Evolutionary conservation across 2,329 filamentous ascomycete species (phyloP), one percentile per base, ranked within the genome.

Genomic region (Ophiostoma triangulosporum): DNA sequence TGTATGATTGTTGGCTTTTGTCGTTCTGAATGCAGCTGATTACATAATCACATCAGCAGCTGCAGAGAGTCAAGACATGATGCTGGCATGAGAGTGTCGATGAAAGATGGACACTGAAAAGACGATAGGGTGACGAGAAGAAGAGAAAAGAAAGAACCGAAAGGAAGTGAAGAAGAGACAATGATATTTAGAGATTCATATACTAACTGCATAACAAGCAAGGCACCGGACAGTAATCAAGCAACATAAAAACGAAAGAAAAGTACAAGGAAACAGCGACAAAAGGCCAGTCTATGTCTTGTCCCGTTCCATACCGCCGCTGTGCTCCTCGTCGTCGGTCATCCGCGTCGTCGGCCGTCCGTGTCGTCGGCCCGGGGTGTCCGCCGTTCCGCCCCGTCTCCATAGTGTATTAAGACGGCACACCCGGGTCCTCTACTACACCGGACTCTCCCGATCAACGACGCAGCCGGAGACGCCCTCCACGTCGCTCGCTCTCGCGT

Each of bases 261-360:
- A 15, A 45, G 12, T 5, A 35, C 35, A 35, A 48, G 38, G 12
- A 46, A 35, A 38, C 38, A 36, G 38, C 40, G 35, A 53, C 35
- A 53, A 33, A 52, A 29, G 33, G 54, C 54, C 56, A 56, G 45
- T 57, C 54, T 57, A 54, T 56, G 50, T 52, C 45, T 24, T 29
- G 27, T 24, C 22, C 24, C 26, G 12, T 27, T 22, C 24, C 26
- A 22, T n/a, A n/a, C n/a, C 12, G 5, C 27, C n/a, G 8, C 33
- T 17, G 6, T 17, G 17, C 24, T 31, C 29, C 3, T 11, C 9
- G n/a, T n/a, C n/a, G n/a, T n/a, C n/a, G n/a, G n/a, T n/a, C n/a
- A n/a, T n/a, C 26, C 35, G 20, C 40, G 26, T 26, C 22, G 45
- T 35, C 48, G 40, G 36, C 52, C 33, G n/a, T n/a, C 26, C 35